These are phyloP conservation scores for Pythium angustatum DNA, from an alignment of 352 stramenopile genomes.

Conservation along the genomic window DNA sequence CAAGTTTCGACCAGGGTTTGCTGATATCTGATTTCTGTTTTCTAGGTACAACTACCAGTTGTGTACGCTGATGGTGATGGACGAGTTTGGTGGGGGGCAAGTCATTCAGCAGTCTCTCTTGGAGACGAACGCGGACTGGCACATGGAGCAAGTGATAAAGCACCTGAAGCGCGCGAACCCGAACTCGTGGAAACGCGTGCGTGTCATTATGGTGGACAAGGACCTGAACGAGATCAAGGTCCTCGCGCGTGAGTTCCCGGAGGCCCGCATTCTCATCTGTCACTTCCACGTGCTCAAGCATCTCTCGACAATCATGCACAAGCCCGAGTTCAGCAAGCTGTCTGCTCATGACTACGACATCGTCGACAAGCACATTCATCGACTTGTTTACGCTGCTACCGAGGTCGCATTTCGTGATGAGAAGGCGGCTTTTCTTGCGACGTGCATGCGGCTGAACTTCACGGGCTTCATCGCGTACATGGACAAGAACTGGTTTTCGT, in stretches of 20 bases:
- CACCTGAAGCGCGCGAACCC: conserved; percentile 27
- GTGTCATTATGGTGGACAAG: conserved; percentile 26
- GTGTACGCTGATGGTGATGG: conserved; percentile 26
- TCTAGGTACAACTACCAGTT: conserved; percentile 25
- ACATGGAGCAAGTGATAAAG: conserved; percentile 15
- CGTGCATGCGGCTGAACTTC: conserved; percentile 11
- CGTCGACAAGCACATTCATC: conserved; percentile 27
- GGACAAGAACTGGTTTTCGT: conserved; percentile 26
- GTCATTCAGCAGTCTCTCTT: conserved; percentile 27
- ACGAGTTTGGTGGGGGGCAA: conserved; percentile 20
- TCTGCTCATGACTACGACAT: conserved; percentile 8
- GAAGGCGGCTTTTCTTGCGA: background rate
- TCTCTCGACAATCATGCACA: background rate
- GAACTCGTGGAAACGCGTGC: conserved; percentile 5
- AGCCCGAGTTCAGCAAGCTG: conserved; percentile 26
- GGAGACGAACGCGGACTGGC: conserved; percentile 24
- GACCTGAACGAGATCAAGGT: conserved; percentile 24
- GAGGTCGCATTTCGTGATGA: conserved; percentile 11
- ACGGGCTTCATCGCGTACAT: conserved; percentile 26
- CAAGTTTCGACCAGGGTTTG: conserved; percentile 15
- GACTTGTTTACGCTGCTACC: conserved; percentile 1
- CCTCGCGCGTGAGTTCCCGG: background rate
- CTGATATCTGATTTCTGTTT: background rate
- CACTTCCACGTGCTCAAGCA: conserved; percentile 22
- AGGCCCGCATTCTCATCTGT: conserved; percentile 10